Conservation (phyloP, 352 stramenopile species). For the Phytopythium litorale region DNA sequence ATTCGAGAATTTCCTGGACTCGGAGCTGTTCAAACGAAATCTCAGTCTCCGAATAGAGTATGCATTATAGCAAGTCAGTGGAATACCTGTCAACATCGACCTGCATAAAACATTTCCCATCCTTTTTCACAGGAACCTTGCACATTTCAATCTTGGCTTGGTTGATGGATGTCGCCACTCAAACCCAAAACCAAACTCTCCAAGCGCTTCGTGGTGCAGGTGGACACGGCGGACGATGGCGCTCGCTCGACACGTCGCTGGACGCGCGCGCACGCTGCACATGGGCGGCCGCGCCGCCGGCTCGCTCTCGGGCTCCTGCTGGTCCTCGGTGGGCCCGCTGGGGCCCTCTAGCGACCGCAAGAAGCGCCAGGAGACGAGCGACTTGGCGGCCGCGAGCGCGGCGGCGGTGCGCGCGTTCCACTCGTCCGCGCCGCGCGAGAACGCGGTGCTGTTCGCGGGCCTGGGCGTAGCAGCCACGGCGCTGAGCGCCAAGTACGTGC, state of each 20-base stretch:
- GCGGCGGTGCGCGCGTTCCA: slow-evolving; percentile 53
- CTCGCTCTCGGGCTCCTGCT: neutral
- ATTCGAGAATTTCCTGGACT: no score
- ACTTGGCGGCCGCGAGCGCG: neutral
- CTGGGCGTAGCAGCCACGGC: slow-evolving; percentile 67
- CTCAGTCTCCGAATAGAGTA: no score
- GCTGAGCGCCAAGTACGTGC: slow-evolving; percentile 72
- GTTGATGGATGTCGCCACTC: no score
- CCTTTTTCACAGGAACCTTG: no score
- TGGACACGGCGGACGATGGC: slow-evolving; percentile 14
- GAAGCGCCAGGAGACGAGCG: neutral
- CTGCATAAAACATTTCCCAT: no score
- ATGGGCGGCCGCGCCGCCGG: neutral
- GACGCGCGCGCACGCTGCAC: slow-evolving; percentile 5
- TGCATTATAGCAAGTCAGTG: no score
- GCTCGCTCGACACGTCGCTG: slow-evolving; percentile 24
- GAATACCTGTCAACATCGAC: no score
- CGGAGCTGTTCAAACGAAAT: no score
- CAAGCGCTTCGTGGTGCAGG: no score
- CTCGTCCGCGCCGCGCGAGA: slow-evolving; percentile 59
- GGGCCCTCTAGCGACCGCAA: neutral
- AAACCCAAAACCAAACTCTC: no score
- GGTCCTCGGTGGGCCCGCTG: neutral
- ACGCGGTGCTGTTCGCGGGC: slow-evolving; percentile 51
- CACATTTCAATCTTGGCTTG: no score